Conservation (phyloP, 2,329 filamentous ascomycete genomes). For the Epichloe gansuensis region DNA sequence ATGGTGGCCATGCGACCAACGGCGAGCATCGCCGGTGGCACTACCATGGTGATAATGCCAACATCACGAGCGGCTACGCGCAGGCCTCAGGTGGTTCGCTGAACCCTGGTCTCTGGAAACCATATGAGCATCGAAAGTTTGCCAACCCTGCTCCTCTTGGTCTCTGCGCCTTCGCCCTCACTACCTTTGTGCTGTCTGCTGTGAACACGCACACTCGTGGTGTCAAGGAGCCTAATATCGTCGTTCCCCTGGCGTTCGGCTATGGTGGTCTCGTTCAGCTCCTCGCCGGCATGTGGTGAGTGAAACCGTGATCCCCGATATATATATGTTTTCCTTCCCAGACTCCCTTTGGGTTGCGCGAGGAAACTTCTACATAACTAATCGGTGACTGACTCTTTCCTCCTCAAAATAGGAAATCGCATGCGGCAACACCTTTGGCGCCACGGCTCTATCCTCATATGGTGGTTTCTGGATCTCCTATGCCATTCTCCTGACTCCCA, state of each 20-base stretch:
- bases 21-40: slow-evolving; percentile 8
- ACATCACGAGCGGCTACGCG: slow-evolving; percentile 10
- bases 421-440: slow-evolving; percentile 78
- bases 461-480: slow-evolving; percentile 77
- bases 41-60: slow-evolving; percentile 16
- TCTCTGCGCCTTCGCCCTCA: slow-evolving; percentile 67
- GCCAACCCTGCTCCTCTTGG: slow-evolving; percentile 71
- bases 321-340: no score
- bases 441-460: slow-evolving; percentile 68
- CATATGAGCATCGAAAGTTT: slow-evolving; percentile 56
- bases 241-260: slow-evolving; percentile 56
- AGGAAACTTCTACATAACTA: no score
- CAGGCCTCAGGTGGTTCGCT: slow-evolving; percentile 47
- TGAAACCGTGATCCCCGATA: slow-evolving; percentile 9
- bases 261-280: slow-evolving; percentile 73
- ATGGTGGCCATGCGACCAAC: slow-evolving; percentile 3
- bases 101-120: slow-evolving; percentile 56
- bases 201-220: slow-evolving; percentile 58
- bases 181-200: slow-evolving; percentile 66
- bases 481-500: slow-evolving; percentile 57
- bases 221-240: slow-evolving; percentile 50
- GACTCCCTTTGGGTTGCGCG: no score
- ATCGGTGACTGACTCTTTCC: not conserved
- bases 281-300: slow-evolving; percentile 76
- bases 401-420: slow-evolving; percentile 52